Evolutionary conservation across 106 monocot genomes (phyloP).

Genomic region (Amphibolis antarctica): DNA sequence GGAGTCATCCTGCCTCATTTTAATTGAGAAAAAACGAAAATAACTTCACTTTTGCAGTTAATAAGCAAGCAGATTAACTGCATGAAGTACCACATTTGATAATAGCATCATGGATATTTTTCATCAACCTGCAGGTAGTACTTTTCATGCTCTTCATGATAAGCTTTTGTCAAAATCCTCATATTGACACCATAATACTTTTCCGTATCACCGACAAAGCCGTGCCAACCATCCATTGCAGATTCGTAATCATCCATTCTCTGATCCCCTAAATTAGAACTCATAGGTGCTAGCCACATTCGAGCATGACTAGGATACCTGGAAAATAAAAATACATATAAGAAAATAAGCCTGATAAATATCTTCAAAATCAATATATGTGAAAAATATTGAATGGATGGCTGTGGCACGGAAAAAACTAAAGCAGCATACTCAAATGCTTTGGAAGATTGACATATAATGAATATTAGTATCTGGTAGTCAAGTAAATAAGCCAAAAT

Average conservation of each 20-base stretch:
- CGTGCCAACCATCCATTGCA: conserved; percentile 70
- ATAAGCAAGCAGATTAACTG: no score
- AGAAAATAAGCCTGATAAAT: not conserved
- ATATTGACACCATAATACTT: conserved; percentile 82
- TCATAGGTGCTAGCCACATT: conserved; percentile 96
- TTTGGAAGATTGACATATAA: no score
- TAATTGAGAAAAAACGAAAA: no score
- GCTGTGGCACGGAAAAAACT: not conserved
- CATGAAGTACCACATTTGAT: no score
- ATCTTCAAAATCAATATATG: not conserved
- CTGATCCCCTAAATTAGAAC: conserved; percentile 64
- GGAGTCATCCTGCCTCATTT: no score
- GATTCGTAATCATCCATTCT: conserved; percentile 66
- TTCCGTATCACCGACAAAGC: conserved; percentile 74
- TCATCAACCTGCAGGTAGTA: conserved; percentile 73
- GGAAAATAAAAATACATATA: not conserved
- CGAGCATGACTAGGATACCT: conserved; percentile 99
- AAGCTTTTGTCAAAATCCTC: conserved; percentile 67
- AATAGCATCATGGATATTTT: not conserved
- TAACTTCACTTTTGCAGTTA: no score
- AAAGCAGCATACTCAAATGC: not conserved
- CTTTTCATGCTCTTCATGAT: conserved; percentile 72
- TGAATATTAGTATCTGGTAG: no score
- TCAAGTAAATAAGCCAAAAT: no score
- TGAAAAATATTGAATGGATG: no score